These are phyloP conservation scores for Cutaneotrichosporon sp. DNA, from an alignment of 1,284 basidiomycete genomes.

Conservation along the genomic window DNA sequence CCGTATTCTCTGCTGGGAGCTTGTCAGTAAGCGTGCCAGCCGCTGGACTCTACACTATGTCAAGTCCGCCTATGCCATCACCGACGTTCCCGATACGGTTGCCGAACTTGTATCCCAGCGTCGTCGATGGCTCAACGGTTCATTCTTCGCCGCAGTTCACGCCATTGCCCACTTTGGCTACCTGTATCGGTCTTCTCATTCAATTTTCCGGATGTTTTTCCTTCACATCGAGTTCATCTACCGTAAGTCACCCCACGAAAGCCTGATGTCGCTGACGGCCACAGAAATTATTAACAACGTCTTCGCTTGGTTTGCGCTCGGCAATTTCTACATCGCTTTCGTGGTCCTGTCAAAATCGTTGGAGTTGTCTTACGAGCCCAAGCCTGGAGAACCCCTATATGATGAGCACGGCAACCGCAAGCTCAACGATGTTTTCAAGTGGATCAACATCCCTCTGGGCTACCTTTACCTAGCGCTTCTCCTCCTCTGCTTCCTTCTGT, in stretches of 20 bases:
- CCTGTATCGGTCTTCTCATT: constrained; percentile 82
- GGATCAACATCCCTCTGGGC: constrained; percentile 70
- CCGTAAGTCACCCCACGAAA: constrained; percentile 48
- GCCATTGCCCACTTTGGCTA: constrained; percentile 86
- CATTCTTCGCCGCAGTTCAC: constrained; percentile 92
- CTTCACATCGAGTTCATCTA: constrained; percentile 92
- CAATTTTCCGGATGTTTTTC: constrained; percentile 79
- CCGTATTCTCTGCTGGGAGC: constrained; percentile 83
- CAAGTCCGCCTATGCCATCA: constrained; percentile 85
- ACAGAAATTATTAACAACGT: constrained; percentile 71
- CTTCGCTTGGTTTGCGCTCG: constrained; percentile 87
- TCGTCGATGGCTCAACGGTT: constrained; percentile 92
- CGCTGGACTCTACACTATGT: constrained; percentile 91
- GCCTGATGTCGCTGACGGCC: not conserved
- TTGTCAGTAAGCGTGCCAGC: constrained; percentile 78
- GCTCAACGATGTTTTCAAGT: constrained; percentile 42
- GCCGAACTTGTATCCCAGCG: constrained; percentile 89
- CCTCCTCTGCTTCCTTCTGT: constrained; percentile 82
- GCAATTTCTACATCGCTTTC: constrained; percentile 86
- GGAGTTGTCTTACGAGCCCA: not conserved
- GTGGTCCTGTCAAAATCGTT: constrained; percentile 28
- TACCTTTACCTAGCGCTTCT: constrained; percentile 84
- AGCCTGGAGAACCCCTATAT: constrained; percentile 22
- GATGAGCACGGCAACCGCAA: constrained; percentile 23
- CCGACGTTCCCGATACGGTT: constrained; percentile 82